These are phyloP conservation scores for Williopsis jadinii DNA, from an alignment of 1,139 yeast genomes.

Conservation along the genomic window DNA sequence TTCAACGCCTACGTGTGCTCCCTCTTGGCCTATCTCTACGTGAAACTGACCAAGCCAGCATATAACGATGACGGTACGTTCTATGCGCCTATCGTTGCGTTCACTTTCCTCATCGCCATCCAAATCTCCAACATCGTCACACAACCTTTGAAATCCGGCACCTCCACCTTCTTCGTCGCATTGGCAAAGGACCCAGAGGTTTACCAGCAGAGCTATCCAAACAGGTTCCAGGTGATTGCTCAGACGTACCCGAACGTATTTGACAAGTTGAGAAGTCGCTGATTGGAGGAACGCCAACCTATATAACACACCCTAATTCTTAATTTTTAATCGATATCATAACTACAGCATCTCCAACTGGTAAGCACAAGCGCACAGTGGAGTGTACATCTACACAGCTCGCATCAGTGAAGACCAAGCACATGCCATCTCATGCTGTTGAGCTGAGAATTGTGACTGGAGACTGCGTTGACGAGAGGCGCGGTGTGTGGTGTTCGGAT, in stretches of 20 bases:
- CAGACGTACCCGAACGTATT: slow-evolving; percentile 70
- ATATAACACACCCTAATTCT: too few species aligned
- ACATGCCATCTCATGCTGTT: neutral
- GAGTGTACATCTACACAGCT: neutral
- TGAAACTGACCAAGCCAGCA: slow-evolving; percentile 64
- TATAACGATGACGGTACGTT: slow-evolving; percentile 63
- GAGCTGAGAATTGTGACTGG: neutral
- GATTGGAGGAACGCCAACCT: neutral
- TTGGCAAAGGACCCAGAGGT: slow-evolving; percentile 86
- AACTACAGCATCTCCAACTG: neutral
- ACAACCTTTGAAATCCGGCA: slow-evolving; percentile 73
- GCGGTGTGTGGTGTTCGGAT: neutral
- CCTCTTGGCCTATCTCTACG: slow-evolving; percentile 61
- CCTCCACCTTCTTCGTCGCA: slow-evolving; percentile 81
- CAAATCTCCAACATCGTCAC: slow-evolving; percentile 72
- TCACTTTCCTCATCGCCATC: slow-evolving; percentile 65
- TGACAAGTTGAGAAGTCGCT: slow-evolving; percentile 36
- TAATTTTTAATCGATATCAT: neutral
- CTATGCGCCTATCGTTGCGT: slow-evolving; percentile 74
- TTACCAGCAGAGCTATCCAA: slow-evolving; percentile 70
- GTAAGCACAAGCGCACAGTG: neutral
- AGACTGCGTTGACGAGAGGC: too few species aligned
- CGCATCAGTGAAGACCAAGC: neutral
- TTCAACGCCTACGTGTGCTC: slow-evolving; percentile 68
- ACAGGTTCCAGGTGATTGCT: slow-evolving; percentile 64